Evolutionary conservation across 352 stramenopile species (phyloP).

Genomic region (Globisporangium ultimum): DNA sequence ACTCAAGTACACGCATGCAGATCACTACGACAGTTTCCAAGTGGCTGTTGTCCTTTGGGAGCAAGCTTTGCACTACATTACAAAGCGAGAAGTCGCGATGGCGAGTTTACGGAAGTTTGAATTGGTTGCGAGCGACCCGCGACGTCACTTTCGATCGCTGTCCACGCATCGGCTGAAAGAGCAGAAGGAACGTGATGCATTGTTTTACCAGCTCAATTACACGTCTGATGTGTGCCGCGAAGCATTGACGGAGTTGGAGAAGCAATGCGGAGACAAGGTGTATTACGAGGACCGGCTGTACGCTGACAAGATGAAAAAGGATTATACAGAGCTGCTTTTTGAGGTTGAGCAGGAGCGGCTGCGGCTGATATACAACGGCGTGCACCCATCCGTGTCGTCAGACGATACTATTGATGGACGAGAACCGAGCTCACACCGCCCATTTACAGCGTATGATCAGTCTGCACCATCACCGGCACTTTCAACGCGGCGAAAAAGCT

Average conservation of each 20-base stretch:
- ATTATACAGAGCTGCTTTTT: conserved; percentile 72
- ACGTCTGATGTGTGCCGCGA: conserved; percentile 40
- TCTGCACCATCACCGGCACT: no score
- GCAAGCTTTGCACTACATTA: conserved; percentile 34
- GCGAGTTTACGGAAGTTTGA: conserved; percentile 43
- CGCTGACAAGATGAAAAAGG: conserved; percentile 68
- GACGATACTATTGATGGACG: conserved; percentile 8
- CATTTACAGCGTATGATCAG: neutral
- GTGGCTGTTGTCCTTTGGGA: conserved; percentile 67
- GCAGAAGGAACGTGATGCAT: conserved; percentile 59
- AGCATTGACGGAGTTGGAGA: conserved; percentile 44
- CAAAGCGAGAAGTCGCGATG: conserved; percentile 41
- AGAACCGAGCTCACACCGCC: neutral
- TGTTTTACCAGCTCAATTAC: conserved; percentile 57
- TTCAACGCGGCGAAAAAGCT: conserved; percentile 3
- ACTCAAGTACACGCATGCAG: conserved; percentile 68
- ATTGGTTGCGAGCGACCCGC: conserved; percentile 58
- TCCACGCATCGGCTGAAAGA: conserved; percentile 59
- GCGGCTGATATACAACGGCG: conserved; percentile 47
- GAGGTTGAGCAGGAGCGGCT: conserved; percentile 70
- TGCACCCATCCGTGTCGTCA: conserved; percentile 13
- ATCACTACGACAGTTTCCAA: conserved; percentile 57
- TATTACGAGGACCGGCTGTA: conserved; percentile 44
- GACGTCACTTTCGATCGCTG: conserved; percentile 64
- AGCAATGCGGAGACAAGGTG: conserved; percentile 38